Conservation (phyloP, 2,329 filamentous ascomycete genomes). For the Venturiaceae sp. region DNA sequence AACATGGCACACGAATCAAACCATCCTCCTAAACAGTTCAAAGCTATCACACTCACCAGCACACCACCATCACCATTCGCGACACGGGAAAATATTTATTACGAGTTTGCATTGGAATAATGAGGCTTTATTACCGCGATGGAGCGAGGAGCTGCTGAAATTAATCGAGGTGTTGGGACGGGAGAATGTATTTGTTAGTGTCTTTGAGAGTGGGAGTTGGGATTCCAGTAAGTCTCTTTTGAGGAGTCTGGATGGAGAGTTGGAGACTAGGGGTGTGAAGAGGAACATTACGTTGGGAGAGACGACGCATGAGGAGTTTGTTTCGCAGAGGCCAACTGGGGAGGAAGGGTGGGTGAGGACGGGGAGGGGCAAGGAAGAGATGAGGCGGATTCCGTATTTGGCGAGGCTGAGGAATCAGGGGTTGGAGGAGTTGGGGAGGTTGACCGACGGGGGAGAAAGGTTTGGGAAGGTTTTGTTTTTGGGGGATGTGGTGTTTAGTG, state of each 20-base stretch:
- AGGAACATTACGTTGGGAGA: conserved; percentile 49
- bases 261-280: conserved; percentile 43
- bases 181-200: conserved; percentile 57
- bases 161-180: conserved; percentile 48
- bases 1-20: background rate
- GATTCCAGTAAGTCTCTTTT: conserved; percentile 58
- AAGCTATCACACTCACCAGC: background rate
- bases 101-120: conserved; percentile 3
- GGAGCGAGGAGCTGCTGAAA: conserved; percentile 51
- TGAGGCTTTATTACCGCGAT: conserved; percentile 20
- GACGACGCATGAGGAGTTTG: conserved; percentile 48
- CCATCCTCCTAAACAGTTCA: background rate
- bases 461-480: conserved; percentile 54
- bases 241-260: conserved; percentile 42
- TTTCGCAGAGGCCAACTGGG: conserved; percentile 33
- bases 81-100: background rate
- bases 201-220: conserved; percentile 60
- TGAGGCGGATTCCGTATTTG: conserved; percentile 60
- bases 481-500: conserved; percentile 54
- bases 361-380: conserved; percentile 37
- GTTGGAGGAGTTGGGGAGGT: conserved; percentile 46
- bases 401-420: conserved; percentile 53
- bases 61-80: background rate
- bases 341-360: conserved; percentile 55
- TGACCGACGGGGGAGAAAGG: conserved; percentile 37